Percentiles rank a stretch among this genome's conserved stretches.
These are phyloP conservation scores for Tardiomyces digboiensis DNA, from an alignment of 1,139 yeast genomes.

Conservation along the genomic window DNA sequence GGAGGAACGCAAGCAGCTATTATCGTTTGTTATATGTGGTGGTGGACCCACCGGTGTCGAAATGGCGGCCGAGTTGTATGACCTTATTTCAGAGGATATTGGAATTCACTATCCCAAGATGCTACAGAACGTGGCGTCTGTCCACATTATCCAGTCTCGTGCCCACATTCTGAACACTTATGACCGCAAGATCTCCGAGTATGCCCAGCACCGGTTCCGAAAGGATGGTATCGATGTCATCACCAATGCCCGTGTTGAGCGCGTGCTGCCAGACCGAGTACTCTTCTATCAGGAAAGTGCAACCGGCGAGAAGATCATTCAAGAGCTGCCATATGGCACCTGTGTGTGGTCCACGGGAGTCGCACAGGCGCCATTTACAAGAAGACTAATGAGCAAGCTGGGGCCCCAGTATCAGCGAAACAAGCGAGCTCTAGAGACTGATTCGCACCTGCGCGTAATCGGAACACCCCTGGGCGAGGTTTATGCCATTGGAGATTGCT, in stretches of 20 bases:
- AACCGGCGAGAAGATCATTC: conserved; percentile 32
- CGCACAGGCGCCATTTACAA: conserved; percentile 47
- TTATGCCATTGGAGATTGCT: conserved; percentile 60
- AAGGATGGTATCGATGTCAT: conserved; percentile 50
- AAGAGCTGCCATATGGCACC: conserved; percentile 47
- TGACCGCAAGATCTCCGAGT: conserved; percentile 49
- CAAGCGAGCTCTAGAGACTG: conserved; percentile 55
- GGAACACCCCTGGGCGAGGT: conserved; percentile 56
- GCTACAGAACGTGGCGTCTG: conserved; percentile 48
- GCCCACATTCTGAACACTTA: conserved; percentile 55
- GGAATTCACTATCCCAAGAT: conserved; percentile 44
- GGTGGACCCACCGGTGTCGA: conserved; percentile 71
- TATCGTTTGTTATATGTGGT: conserved; percentile 58
- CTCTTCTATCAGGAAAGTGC: conserved; percentile 32
- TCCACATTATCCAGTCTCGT: conserved; percentile 56
- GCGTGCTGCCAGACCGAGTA: conserved; percentile 43
- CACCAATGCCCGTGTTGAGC: conserved; percentile 50
- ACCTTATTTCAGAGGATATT: conserved; percentile 50
- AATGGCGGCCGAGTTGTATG: conserved; percentile 56
- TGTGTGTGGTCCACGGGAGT: conserved; percentile 67
- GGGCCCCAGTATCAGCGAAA: conserved; percentile 39
- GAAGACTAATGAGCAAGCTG: conserved; percentile 35
- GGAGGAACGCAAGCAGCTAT: conserved; percentile 45
- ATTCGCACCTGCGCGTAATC: conserved; percentile 50
- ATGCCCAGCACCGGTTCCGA: conserved; percentile 49